Conservation (phyloP, 495 filamentous ascomycete genomes). For the Podospora pseudoanserina region DNA sequence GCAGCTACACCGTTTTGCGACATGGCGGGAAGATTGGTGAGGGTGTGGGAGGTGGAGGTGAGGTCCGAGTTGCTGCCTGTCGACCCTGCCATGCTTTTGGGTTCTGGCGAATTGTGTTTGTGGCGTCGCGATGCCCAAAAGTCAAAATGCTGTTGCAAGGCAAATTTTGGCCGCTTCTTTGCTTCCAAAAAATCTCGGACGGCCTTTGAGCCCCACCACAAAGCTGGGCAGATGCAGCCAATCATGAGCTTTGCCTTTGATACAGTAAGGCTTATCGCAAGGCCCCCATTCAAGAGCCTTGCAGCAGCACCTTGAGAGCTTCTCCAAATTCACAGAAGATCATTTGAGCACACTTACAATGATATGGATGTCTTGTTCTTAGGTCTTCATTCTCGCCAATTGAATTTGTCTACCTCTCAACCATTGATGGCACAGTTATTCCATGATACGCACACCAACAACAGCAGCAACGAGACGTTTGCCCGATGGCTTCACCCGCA, state of each 20-base stretch:
- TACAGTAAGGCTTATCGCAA: not conserved
- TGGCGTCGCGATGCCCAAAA: conserved; percentile 1
- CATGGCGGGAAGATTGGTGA: conserved; percentile 43
- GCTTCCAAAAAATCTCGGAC: conserved; percentile 19
- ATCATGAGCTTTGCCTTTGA: not conserved
- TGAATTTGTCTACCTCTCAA: too few species aligned
- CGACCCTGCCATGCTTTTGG: conserved; percentile 42
- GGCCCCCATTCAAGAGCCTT: not conserved
- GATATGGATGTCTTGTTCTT: too few species aligned
- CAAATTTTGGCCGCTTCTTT: conserved; percentile 7
- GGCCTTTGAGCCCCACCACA: conserved; percentile 15
- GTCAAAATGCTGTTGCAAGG: not conserved
- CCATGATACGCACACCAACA: too few species aligned
- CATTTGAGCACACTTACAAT: too few species aligned
- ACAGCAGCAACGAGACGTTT: too few species aligned
- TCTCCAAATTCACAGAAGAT: not conserved
- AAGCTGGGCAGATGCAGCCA: conserved; percentile 9
- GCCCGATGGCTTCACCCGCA: too few species aligned
- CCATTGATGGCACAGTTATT: too few species aligned
- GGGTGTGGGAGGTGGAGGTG: conserved; percentile 54
- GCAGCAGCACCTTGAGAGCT: not conserved
- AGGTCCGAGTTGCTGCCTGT: conserved; percentile 50
- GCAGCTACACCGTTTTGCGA: conserved; percentile 12
- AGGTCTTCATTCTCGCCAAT: too few species aligned
- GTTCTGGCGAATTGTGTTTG: not conserved